Evolutionary conservation across 345 rosid genomes (phyloP).

Genomic region (thale cress (Arabidopsis thaliana)): DNA sequence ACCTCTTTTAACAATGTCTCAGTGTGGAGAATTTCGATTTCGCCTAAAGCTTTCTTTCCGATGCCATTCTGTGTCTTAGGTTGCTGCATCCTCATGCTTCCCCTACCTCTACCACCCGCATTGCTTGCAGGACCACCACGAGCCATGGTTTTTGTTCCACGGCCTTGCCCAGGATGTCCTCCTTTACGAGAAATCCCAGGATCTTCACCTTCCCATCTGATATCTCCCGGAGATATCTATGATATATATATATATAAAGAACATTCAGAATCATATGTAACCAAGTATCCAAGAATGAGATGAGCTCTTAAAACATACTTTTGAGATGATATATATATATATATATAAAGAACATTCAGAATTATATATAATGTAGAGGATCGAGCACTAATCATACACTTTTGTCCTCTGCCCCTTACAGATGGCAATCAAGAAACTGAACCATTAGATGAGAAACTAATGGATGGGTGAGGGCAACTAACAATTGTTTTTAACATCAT

Average conservation of each 20-base stretch:
- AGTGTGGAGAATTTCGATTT: slow-evolving; percentile 90
- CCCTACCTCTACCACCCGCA: slow-evolving; percentile 87
- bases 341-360: too few relatives aligned
- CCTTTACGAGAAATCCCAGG: slow-evolving; percentile 73
- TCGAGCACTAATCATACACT: neutral
- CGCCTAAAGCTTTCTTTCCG: slow-evolving; percentile 78
- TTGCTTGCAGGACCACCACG: slow-evolving; percentile 70
- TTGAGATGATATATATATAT: too few relatives aligned
- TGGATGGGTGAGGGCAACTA: neutral
- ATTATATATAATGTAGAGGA: too few relatives aligned
- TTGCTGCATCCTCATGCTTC: slow-evolving; percentile 64
- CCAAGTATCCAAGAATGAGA: slow-evolving; percentile 9
- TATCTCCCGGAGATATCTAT: slow-evolving; percentile 90
- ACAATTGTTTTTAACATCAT: neutral
- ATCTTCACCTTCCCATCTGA: slow-evolving; percentile 88
- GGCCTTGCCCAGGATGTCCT: slow-evolving; percentile 80
- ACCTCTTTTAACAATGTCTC: slow-evolving; percentile 92
- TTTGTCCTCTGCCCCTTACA: neutral
- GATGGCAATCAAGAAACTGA: slow-evolving; percentile 14
- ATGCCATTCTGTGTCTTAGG: slow-evolving; percentile 71
- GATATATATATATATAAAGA: slow-evolving; percentile 25
- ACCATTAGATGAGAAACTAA: neutral
- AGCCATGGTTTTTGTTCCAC: slow-evolving; percentile 70
- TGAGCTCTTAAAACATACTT: slow-evolving; percentile 19
- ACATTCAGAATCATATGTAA: slow-evolving; percentile 20